A percentile compares a stretch with the other conserved stretches of the same genome.
phyloP scores from a whole-genome alignment of 352 stramenopile genomes.

The Phytophthora vignae region DNA sequence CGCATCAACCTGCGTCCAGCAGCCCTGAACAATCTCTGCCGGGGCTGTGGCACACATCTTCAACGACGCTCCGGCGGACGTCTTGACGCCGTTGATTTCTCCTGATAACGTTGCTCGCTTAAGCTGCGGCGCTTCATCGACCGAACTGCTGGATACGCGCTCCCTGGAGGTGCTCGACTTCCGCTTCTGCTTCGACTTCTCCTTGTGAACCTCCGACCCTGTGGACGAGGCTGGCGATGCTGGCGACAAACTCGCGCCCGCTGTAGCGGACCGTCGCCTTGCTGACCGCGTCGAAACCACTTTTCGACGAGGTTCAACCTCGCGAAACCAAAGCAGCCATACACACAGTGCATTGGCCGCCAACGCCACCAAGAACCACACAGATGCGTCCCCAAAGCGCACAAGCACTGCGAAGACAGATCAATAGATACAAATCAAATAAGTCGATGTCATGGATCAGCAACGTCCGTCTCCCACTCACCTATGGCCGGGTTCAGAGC shows the following conservation, averaged over 20 bases:
- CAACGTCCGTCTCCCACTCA: conserved; percentile 10
- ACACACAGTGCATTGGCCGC: conserved; percentile 53
- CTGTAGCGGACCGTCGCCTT: background rate
- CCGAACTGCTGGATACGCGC: conserved; percentile 5
- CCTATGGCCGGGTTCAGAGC: conserved; percentile 53
- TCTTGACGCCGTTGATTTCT: conserved; percentile 49
- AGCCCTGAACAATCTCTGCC: conserved; percentile 45
- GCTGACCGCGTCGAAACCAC: background rate
- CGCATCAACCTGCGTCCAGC: conserved; percentile 72
- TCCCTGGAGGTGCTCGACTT: conserved; percentile 5
- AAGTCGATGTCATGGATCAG: background rate
- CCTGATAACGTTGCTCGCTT: conserved; percentile 33
- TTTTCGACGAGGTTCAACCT: conserved; percentile 6
- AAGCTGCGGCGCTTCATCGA: background rate
- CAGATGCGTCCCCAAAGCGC: conserved; percentile 45
- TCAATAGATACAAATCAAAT: background rate
- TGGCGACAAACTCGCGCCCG: conserved; percentile 2
- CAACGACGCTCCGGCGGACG: conserved; percentile 61
- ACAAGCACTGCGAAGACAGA: conserved; percentile 46
- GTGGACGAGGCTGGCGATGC: conserved; percentile 12
- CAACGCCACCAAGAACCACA: conserved; percentile 33
- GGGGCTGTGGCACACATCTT: conserved; percentile 53
- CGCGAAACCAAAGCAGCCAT: conserved; percentile 56
- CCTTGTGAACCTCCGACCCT: conserved; percentile 14
- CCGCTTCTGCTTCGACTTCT: conserved; percentile 11